Evolutionary conservation across 352 stramenopile species (phyloP), one percentile per base, ranked within the genome.

Genomic region (Peronospora belbahrii): DNA sequence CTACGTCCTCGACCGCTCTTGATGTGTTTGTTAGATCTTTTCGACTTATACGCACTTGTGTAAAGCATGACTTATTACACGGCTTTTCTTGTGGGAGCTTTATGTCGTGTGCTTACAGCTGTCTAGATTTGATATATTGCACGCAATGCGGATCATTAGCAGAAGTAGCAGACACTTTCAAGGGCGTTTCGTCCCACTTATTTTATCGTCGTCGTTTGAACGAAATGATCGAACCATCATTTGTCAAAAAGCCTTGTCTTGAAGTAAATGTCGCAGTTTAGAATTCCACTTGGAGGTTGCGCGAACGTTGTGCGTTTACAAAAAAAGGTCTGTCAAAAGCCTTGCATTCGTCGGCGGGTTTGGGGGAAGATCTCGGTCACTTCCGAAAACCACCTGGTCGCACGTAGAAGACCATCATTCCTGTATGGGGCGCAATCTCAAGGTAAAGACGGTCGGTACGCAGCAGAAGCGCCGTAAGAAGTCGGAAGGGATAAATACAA

Each of bases 391-490:
- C 35, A 54, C 36, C 44, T 24, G 38, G 38, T 17, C 36, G 17
- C 9, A 13, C 35, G 32, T 28, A 10, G 24, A 52, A 23, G 54
- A 68, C 44, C 54, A 65, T 68, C 54, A 65, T 50, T 62, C n/a
- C 56, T 59, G 50, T 15, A 69, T 69, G 60, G 60, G 42, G 43
- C 52, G 60, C 23, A 62, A 57, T 56, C 42, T 57, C 38, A 69
- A 69, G 45, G 42, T 33, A 32, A 69, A 69, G 38, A 47, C 33
- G 32, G 51, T 19, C 49, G 15, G 44, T 10, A 25, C 47, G 46
- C 55, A 57, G 41, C 54, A 52, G 15, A 69, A 69, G 55, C 60
- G 60, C 19, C 60, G 60, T 30, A 69, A 69, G 43, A 69, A 69
- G 52, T 17, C 50, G 13, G 28, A 24, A n/a, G 38, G 28, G 0